A percentile compares a stretch with the other conserved stretches of the same genome.
These are phyloP conservation scores for Calonectria honghensis DNA, from an alignment of 2,329 filamentous ascomycete genomes.

Conservation along the genomic window DNA sequence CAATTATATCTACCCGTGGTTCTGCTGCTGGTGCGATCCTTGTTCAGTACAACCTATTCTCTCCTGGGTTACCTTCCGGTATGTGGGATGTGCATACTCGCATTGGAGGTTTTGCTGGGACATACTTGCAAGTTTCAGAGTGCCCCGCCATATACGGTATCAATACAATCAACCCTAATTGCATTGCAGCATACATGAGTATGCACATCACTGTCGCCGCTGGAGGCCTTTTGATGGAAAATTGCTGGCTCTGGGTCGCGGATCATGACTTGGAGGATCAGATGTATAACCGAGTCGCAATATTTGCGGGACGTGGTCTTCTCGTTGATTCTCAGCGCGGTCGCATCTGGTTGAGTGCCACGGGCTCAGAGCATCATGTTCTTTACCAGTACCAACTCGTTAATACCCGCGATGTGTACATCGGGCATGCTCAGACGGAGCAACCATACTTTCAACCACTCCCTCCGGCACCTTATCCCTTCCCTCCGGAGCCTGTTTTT, in stretches of 20 bases:
- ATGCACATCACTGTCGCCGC: constrained; percentile 64
- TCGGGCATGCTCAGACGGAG: constrained; percentile 81
- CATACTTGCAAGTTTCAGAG: constrained; percentile 78
- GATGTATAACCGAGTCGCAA: constrained; percentile 68
- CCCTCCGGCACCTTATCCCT: constrained; percentile 75
- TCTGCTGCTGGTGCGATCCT: constrained; percentile 80
- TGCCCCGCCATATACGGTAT: constrained; percentile 74
- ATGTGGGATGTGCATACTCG: constrained; percentile 88
- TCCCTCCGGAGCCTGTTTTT: constrained; percentile 65
- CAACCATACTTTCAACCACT: constrained; percentile 83
- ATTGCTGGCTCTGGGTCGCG: constrained; percentile 68
- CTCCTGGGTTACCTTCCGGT: constrained; percentile 66
- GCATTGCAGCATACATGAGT: constrained; percentile 66
- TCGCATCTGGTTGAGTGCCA: constrained; percentile 77
- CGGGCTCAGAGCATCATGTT: constrained; percentile 78
- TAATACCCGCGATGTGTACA: constrained; percentile 76
- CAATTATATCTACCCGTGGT: constrained; percentile 82
- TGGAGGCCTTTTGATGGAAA: constrained; percentile 64
- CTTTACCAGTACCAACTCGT: constrained; percentile 82
- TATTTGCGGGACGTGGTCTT: constrained; percentile 72
- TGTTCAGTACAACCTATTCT: constrained; percentile 83
- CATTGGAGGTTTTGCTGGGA: constrained; percentile 83
- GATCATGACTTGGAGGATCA: constrained; percentile 75
- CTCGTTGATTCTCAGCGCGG: constrained; percentile 63
- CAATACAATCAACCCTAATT: constrained; percentile 55